phyloP scores from a whole-genome alignment of 805 yeast genomes.

The Suhomyces sp. region DNA sequence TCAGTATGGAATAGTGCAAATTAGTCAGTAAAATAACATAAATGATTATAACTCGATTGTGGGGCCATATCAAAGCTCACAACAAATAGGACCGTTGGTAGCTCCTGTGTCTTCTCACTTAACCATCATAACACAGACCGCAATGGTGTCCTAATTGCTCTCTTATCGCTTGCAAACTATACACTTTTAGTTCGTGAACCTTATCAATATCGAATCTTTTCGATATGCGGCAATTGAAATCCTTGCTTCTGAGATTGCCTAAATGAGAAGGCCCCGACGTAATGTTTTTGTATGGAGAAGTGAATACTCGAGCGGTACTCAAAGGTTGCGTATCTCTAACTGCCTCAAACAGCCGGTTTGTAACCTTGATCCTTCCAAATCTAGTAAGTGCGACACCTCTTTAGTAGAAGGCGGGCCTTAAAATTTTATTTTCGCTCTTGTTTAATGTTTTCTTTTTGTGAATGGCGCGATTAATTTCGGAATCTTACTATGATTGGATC shows the following conservation, averaged over 20 bases:
- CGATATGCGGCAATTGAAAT: not conserved
- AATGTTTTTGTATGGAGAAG: not conserved
- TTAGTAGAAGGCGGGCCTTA: not conserved
- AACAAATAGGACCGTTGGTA: not conserved
- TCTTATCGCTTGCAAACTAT: not conserved
- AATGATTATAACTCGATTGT: not conserved
- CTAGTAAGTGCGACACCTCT: not conserved
- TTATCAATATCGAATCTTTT: not conserved
- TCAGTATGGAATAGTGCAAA: not conserved
- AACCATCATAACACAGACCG: not conserved
- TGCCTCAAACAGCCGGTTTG: not conserved
- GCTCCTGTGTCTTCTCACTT: not conserved
- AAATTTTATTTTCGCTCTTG: not conserved
- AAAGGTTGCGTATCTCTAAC: not conserved
- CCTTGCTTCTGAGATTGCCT: not conserved
- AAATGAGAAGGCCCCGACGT: not conserved
- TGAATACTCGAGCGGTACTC: not conserved
- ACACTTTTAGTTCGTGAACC: not conserved
- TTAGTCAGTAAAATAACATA: not conserved
- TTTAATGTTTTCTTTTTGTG: not conserved
- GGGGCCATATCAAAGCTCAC: not conserved
- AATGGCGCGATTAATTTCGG: not conserved
- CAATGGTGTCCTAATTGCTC: not conserved
- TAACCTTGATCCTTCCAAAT: not conserved
- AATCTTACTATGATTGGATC: not conserved